phyloP scores from a whole-genome alignment of 1,284 basidiomycete species.

The Hypsizygus ulmarius region DNA sequence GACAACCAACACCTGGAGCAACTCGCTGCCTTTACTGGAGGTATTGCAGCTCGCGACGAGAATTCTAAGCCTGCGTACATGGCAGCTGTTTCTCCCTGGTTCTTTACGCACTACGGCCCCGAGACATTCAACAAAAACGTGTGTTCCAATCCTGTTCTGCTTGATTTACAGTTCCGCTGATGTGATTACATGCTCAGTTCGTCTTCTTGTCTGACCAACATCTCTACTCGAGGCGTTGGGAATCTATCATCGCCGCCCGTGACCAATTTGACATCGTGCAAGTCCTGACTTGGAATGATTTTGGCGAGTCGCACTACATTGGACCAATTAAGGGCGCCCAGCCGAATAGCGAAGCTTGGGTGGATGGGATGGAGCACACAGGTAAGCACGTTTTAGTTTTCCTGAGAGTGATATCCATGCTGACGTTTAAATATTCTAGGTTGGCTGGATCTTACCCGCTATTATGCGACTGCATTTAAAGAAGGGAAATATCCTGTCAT shows the following conservation, averaged over 20 bases:
- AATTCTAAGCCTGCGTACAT: constrained; percentile 36
- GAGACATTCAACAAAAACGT: constrained; percentile 82
- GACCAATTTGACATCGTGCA: constrained; percentile 59
- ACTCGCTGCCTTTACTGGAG: constrained; percentile 28
- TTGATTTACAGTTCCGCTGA: background rate
- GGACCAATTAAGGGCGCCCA: constrained; percentile 68
- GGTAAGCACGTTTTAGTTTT: constrained; percentile 35
- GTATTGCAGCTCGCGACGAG: constrained; percentile 26
- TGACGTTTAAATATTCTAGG: constrained; percentile 30
- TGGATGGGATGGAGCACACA: constrained; percentile 61
- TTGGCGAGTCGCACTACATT: constrained; percentile 60
- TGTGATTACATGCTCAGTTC: constrained; percentile 35
- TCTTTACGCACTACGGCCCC: constrained; percentile 75
- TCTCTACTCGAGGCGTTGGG: constrained; percentile 74
- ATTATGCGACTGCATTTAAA: constrained; percentile 77
- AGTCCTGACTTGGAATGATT: constrained; percentile 64
- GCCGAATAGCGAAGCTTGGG: constrained; percentile 64
- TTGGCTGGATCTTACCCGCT: constrained; percentile 65
- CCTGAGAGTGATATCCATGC: background rate
- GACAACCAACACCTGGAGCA: constrained; percentile 46
- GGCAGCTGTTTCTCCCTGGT: constrained; percentile 66
- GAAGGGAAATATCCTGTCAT: constrained; percentile 66
- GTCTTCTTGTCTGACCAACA: constrained; percentile 70
- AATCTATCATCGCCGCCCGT: constrained; percentile 61
- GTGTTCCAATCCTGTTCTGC: constrained; percentile 20